Base-by-base conservation (phyloP, 2,329 filamentous ascomycete genomes). In the Pezicula neosporulosa region DNA sequence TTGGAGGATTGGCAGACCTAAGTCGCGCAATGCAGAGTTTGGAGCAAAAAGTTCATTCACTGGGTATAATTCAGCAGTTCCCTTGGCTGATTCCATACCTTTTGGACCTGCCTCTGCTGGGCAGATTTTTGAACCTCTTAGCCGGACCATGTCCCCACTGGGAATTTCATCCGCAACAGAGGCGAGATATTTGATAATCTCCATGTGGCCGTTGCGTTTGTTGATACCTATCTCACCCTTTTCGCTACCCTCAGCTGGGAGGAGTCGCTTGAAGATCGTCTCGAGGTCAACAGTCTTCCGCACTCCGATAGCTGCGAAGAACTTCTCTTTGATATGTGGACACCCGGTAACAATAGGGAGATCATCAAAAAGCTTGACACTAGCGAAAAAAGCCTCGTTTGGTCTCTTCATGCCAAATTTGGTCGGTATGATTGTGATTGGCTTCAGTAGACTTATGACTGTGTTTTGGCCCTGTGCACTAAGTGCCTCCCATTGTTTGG, bases 301-400 rank as follows among this genome's bases (percentile, higher is more conserved):
- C 24, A 99, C 92, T 3, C 94, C 93, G 30, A 99, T 75, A 2
- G 89, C 82, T 3, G 80, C 73, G 41, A 99, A 71, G 55, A 99
- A 89, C 66, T 95, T 97, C 43, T 97, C 93, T 66, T 97, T 97
- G 12, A 97, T 81, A 30, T 85, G 82, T 38, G 86, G 83, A 41
- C 92, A 83, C 12, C 82, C 83, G 57, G 86, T 82, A 2, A 97
- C 84, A 12, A 87, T 85, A 0, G 94, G 92, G 15, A 99, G 75
- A 66, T 99, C 94, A 55, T 97, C 91, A 63, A 99, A 99, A 0
- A 99, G 75, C 66, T 90, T 94, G 36, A 99, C 94, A n/a, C 83
- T 87, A 2, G 89, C 84, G 64, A 99, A 97, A 68, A 97, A 99
- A 0, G 94, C 86, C 58, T 97, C 91, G 3, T 76, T 72, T 4